Base-by-base conservation (phyloP, 139 green algal genomes). In the Chlorella sp. region DNA sequence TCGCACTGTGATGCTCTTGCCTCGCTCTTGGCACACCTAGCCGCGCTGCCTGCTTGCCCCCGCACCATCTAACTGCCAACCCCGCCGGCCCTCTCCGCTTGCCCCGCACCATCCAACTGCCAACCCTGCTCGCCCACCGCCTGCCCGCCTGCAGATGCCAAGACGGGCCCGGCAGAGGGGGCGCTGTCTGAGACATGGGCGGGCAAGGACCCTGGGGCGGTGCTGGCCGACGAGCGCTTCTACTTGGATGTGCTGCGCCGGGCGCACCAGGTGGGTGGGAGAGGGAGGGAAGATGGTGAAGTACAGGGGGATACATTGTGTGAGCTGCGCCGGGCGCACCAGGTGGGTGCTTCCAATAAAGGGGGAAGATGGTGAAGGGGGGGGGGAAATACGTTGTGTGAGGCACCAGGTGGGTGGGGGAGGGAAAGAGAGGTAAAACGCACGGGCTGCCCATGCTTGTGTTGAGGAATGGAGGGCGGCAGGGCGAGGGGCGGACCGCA, bases 171-270 rank as follows among this genome's bases (percentile, higher is more conserved):
- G 28, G 83, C 78, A 1, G 78, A 83, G 73, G 42, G 30, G 3
- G 48, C 57, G 37, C 87, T 90, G 64, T 18, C 21, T 2, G 2
- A n/a, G 11, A 0, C 5, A 2, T 93, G 91, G 91, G 84, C 64
- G 21, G 40, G 84, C 32, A 76, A 48, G 22, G 42, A 88, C 24
- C 83, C 88, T 26, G 9, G 42, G 36, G 28, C 34, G n/a, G 88
- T 89, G 40, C 53, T 92, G 39, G 32, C 34, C 0, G n/a, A 81
- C 32, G 39, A 57, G 11, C 22, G 26, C 14, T 88, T 93, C 30
- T 90, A 90, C 76, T n/a, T 68, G 0, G 91, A 93, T 60, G 39
- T 88, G 1, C 57, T 93, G 60, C 71, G 75, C 26, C 24, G 64
- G 30, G 83, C 57, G 18, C 68, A 90, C 60, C 61, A 87, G 57